Conservation (phyloP, 495 filamentous ascomycete species). For the Neurospora cerealis region DNA sequence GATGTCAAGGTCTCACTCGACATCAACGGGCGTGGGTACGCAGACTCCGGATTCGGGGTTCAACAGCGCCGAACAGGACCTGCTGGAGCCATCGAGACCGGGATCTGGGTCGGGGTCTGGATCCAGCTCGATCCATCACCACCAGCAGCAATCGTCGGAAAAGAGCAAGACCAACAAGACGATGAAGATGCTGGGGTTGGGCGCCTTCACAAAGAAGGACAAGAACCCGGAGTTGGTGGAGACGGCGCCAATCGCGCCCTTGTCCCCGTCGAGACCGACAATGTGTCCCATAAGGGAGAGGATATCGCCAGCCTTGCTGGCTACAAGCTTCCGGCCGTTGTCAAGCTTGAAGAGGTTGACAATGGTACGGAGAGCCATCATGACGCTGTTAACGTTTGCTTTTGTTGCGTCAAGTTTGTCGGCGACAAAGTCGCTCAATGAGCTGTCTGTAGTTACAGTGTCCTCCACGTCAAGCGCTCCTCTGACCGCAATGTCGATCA, state of each 20-base stretch:
- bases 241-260: conserved; percentile 35
- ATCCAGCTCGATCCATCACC: neutral
- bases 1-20: neutral
- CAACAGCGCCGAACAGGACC: neutral
- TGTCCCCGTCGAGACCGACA: conserved; percentile 38
- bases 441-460: conserved; percentile 22
- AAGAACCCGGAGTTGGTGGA: neutral
- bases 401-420: conserved; percentile 3
- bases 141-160: neutral
- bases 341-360: conserved; percentile 79
- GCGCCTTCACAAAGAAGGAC: neutral
- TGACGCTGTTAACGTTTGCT: conserved; percentile 58
- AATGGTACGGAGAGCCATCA: conserved; percentile 74
- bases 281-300: conserved; percentile 27
- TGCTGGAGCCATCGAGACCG: neutral
- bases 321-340: conserved; percentile 54
- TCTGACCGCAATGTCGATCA: conserved; percentile 35
- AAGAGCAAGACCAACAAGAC: neutral
- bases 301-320: conserved; percentile 48
- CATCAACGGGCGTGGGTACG: neutral
- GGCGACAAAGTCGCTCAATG: conserved; percentile 15
- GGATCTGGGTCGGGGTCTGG: neutral
- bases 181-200: neutral
- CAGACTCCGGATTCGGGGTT: neutral
- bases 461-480: conserved; percentile 34